These are phyloP conservation scores for Phytophthora kernoviae DNA, from an alignment of 352 stramenopile species.

Conservation along the genomic window DNA sequence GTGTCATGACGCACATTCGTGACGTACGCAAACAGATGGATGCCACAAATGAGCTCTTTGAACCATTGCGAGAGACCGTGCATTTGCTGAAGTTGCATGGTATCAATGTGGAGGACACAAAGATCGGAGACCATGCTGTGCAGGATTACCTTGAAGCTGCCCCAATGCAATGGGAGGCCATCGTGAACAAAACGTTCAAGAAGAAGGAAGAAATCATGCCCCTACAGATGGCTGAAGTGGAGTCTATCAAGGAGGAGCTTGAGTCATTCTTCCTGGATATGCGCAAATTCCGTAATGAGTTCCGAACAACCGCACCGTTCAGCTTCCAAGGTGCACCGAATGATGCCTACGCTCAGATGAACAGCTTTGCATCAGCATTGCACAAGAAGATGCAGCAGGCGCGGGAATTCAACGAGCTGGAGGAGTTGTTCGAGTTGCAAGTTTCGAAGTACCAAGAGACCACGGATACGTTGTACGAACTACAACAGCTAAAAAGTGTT, in stretches of 20 bases:
- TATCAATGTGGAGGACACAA: constrained; percentile 91
- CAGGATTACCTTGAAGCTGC: constrained; percentile 95
- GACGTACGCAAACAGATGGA: constrained; percentile 95
- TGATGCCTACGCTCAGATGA: constrained; percentile 88
- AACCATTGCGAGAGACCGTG: constrained; percentile 93
- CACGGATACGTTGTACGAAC: constrained; percentile 86
- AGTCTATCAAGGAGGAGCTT: constrained; percentile 93
- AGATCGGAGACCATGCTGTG: constrained; percentile 79
- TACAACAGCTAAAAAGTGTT: constrained; percentile 90
- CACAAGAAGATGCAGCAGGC: constrained; percentile 85
- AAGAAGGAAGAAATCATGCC: constrained; percentile 99
- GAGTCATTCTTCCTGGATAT: constrained; percentile 95
- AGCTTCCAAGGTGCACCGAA: constrained; percentile 85
- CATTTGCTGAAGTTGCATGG: constrained; percentile 95
- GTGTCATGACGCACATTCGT: constrained; percentile 96
- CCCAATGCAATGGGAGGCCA: constrained; percentile 96
- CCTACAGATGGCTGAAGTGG: constrained; percentile 96
- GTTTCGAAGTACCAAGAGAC: constrained; percentile 90
- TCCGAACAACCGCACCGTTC: constrained; percentile 94
- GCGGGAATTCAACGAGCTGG: constrained; percentile 86
- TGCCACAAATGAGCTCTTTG: constrained; percentile 93
- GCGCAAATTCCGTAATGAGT: constrained; percentile 95
- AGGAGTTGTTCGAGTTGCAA: constrained; percentile 88
- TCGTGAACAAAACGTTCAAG: constrained; percentile 98
- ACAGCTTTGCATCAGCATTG: constrained; percentile 66